Evolutionary conservation across 2,329 filamentous ascomycete genomes (phyloP), one percentile per base, ranked within the genome.

Genomic region (Cladophialophora yegresii): DNA sequence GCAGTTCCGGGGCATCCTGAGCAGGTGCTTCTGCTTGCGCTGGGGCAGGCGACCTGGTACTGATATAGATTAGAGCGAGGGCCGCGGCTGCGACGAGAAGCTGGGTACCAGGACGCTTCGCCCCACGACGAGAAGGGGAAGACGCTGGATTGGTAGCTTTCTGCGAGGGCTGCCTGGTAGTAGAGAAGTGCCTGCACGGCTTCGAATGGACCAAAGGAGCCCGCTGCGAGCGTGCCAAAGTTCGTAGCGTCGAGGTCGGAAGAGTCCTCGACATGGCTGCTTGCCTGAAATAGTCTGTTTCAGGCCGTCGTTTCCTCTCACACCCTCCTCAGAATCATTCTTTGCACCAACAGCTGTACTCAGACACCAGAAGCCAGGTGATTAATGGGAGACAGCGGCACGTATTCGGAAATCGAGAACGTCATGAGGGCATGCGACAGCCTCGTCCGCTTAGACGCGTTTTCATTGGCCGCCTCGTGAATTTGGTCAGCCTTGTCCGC

Each of bases 1-100:
- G 80, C 47, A 92, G 73, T 59, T 88, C 82, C 0, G 84, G 84
- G 40, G 71, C 62, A n/a, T 69, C 64, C n/a, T 69, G 54, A 10
- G 77, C 71, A 5, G 78, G 79, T 62, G 79, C 79, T 72, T 85
- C 83, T 28, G 83, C 83, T 60, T 83, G 78, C 20, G 76, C 76
- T 54, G 79, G 74, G 28, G 75, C 73, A 55, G 79, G 22, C 3
- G 47, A 28, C 13, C 54, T 61, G 61, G 71, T 45, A 68, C 71
- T 54, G 2, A 67, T 64, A 30, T 73, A 73, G 65, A 81, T 77
- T 63, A 80, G 77, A 13, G 74, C 73, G 54, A 76, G 76, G 12
- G 76, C 76, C 13, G 77, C 76, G 10, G 77, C 78, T 7, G 73
- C 72, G n/a, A 74, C 78, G 53, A 81, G 77, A 20, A 79, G 71